Evolutionary conservation across 2,329 filamentous ascomycete species (phyloP), one percentile per base, ranked within the genome.

Genomic region (Colletotrichum spinosum): DNA sequence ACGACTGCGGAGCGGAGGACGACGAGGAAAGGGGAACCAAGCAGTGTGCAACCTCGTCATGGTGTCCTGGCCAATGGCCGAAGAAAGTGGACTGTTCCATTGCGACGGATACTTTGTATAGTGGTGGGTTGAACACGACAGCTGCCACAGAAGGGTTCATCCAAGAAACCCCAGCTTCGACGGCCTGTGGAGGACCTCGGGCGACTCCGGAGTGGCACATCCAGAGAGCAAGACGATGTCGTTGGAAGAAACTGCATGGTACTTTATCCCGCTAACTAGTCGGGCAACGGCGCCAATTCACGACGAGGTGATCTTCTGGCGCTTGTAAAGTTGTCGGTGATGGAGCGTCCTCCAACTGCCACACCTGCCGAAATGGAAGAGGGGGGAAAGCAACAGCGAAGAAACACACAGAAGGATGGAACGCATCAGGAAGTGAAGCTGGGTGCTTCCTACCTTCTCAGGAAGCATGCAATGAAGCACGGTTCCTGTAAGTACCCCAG

Each of bases 201-300:
- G 42, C 48, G 48, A 62, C 62, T 50, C 63, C 48, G 63, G 58
- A 25, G 25, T 25, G 63, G 63, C 53, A 25, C 37, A 57, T 15
- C n/a, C 38, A 11, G 49, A 55, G 34, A 25, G 25, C 56, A 33
- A 15, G 42, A 6, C 8, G 37, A 10, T 25, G 49, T 53, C 41
- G 55, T 44, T 59, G 42, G 25, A 15, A 51, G 34, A 45, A 45
- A 51, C 34, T 57, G 48, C 17, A 58, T 17, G n/a, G 51, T 53
- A 42, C 50, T 25, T 53, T 53, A 2, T n/a, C 41, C 33, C 12
- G 44, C 54, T 41, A 41, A 35, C 53, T 34, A n/a, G 7, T 56
- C 54, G 54, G 54, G 54, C 54, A 38, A 33, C 54, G 44, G 54
- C 44, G n/a, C 39, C 25, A 15, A 15, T 25, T 25, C 25, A 25